Evolutionary conservation across 345 rosid species (phyloP).

Genomic region (Moringa oleifera): DNA sequence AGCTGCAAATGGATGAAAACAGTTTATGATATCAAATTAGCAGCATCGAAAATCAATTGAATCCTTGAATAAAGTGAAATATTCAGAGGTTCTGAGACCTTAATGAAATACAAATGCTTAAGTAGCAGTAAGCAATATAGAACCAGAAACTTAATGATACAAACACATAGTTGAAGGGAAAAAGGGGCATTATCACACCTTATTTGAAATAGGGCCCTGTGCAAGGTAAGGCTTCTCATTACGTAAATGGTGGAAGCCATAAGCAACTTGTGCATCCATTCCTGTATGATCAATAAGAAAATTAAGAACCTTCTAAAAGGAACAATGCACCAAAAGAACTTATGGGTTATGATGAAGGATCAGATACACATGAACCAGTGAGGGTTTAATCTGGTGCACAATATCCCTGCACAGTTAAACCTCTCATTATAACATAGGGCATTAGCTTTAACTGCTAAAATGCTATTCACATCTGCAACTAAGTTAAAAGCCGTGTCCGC

Average conservation of each 20-base stretch:
- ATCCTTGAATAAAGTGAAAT: background rate
- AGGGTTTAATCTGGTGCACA: background rate
- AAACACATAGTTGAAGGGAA: background rate
- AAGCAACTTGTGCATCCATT: conserved; percentile 99
- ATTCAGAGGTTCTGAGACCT: background rate
- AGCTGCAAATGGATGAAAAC: conserved; percentile 40
- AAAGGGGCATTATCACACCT: conserved; percentile 40
- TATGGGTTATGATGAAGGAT: background rate
- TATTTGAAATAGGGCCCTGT: conserved; percentile 86
- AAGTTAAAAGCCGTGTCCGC: background rate
- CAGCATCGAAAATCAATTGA: background rate
- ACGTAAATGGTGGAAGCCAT: conserved; percentile 94
- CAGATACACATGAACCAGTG: background rate
- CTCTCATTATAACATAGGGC: background rate
- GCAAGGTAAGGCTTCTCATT: conserved; percentile 95
- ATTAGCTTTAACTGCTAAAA: background rate
- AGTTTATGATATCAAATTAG: conserved; percentile 2
- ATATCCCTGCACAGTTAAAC: background rate
- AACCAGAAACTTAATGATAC: background rate
- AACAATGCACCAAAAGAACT: too few species aligned
- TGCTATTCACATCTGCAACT: background rate
- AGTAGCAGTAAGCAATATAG: background rate
- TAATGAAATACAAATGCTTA: background rate
- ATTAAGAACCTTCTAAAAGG: conserved; percentile 4
- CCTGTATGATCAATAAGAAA: conserved; percentile 38